Conservation (phyloP, 2,329 filamentous ascomycete species). For the Didymella glomerata region DNA sequence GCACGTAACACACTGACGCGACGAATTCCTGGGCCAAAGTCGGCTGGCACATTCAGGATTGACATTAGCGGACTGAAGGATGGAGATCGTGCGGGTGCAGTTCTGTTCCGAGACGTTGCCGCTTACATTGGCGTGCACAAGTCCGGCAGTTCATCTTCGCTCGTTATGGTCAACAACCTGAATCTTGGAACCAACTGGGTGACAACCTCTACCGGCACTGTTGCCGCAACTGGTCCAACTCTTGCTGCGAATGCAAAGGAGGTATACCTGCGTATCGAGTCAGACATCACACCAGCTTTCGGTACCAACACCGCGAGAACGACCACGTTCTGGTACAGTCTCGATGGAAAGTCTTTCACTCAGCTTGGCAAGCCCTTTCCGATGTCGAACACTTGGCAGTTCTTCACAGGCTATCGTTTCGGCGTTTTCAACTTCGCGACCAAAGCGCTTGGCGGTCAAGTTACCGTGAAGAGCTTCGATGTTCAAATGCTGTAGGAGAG, state of each 20-base stretch:
- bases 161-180: conserved; percentile 52
- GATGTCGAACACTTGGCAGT: conserved; percentile 50
- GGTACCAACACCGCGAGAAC: conserved; percentile 29
- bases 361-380: conserved; percentile 42
- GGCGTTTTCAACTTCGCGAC: conserved; percentile 53
- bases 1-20: conserved; percentile 56
- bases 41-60: conserved; percentile 60
- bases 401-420: conserved; percentile 52
- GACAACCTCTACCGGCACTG: conserved; percentile 43
- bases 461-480: conserved; percentile 37
- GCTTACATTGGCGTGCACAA: conserved; percentile 63
- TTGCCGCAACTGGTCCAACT: conserved; percentile 37
- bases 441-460: conserved; percentile 43
- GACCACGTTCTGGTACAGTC: conserved; percentile 50
- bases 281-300: conserved; percentile 51
- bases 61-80: conserved; percentile 60
- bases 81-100: conserved; percentile 63
- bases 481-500: conserved; percentile 1
- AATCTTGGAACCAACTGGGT: conserved; percentile 49
- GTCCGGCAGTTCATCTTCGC: conserved; percentile 47
- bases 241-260: conserved; percentile 30
- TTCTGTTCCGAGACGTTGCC: conserved; percentile 62
- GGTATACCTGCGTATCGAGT: conserved; percentile 45
- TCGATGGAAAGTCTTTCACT: conserved; percentile 45
- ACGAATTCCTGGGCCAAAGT: conserved; percentile 52